These are phyloP conservation scores for Colletotrichum gloeosporioides DNA, from an alignment of 2,329 filamentous ascomycete genomes.

Conservation along the genomic window DNA sequence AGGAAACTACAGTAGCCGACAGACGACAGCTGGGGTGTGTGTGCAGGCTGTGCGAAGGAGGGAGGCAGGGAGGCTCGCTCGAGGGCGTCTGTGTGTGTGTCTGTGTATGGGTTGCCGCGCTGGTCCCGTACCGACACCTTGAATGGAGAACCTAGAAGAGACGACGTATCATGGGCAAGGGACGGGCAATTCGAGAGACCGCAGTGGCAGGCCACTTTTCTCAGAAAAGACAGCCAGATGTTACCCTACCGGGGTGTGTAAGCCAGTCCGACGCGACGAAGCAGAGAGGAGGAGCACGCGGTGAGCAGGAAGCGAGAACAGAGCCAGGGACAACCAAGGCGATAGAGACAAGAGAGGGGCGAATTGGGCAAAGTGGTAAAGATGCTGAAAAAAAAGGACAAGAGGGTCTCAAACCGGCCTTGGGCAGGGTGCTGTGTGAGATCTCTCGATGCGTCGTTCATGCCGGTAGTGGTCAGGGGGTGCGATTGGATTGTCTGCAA, in stretches of 20 bases:
- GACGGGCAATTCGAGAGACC: not conserved
- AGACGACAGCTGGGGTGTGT: not conserved
- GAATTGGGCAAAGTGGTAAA: not conserved
- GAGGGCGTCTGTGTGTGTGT: not conserved
- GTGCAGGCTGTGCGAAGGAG: not conserved
- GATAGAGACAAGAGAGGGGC: not conserved
- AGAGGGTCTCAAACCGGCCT: conserved; percentile 33
- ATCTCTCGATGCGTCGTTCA: conserved; percentile 30
- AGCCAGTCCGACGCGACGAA: not conserved
- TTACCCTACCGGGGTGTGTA: not conserved
- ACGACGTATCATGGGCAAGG: not conserved
- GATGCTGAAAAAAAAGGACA: conserved; percentile 8
- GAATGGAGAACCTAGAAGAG: not conserved
- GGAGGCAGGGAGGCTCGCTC: not conserved
- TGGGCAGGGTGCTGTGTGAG: conserved; percentile 28
- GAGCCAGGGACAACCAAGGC: not conserved
- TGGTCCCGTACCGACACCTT: not conserved
- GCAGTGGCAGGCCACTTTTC: not conserved
- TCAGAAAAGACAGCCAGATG: not conserved
- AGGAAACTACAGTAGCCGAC: not conserved
- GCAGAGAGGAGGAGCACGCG: not conserved
- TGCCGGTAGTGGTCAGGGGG: conserved; percentile 24
- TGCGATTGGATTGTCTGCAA: conserved; percentile 36
- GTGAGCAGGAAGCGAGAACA: not conserved
- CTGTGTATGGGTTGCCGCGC: conserved; percentile 6